Conservation (phyloP, 2,329 filamentous ascomycete species). For the Epichloe baconii region DNA sequence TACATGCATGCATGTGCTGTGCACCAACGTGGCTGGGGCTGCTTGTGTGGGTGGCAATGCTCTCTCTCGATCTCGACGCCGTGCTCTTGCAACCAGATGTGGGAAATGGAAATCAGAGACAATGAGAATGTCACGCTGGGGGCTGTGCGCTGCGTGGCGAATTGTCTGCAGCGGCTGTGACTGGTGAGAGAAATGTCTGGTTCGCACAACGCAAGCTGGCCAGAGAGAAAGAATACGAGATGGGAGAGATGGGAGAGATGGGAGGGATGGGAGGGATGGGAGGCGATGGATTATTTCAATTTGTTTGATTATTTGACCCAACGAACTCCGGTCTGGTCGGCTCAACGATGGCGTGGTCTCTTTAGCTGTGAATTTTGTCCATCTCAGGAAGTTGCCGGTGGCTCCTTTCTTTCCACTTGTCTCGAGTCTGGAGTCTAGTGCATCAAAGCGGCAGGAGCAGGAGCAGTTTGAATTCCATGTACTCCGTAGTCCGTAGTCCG, state of each 20-base stretch:
- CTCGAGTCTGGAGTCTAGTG: not conserved
- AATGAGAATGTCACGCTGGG: not conserved
- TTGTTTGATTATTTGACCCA: not conserved
- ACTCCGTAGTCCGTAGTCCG: not conserved
- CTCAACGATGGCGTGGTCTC: not conserved
- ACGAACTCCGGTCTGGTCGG: not conserved
- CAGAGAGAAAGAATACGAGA: constrained; percentile 5
- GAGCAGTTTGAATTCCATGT: not conserved
- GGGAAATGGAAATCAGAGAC: not conserved
- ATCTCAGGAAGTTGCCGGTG: not conserved
- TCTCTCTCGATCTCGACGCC: not conserved
- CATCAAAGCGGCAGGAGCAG: not conserved
- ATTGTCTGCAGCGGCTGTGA: constrained; percentile 1
- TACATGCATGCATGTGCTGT: not conserved
- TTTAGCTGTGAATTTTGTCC: not conserved
- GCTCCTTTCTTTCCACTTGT: not conserved
- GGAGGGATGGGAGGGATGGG: not conserved
- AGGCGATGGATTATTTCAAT: not conserved
- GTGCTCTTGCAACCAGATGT: not conserved
- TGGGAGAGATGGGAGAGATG: not conserved
- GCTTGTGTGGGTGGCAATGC: constrained; percentile 1
- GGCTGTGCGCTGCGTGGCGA: not conserved
- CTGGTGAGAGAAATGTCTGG: not conserved
- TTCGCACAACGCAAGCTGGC: not conserved
- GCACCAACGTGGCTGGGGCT: constrained; percentile 1